Evolutionary conservation across 768 basidiomycete genomes (phyloP).

Genomic region (Filobasidium floriforme): DNA sequence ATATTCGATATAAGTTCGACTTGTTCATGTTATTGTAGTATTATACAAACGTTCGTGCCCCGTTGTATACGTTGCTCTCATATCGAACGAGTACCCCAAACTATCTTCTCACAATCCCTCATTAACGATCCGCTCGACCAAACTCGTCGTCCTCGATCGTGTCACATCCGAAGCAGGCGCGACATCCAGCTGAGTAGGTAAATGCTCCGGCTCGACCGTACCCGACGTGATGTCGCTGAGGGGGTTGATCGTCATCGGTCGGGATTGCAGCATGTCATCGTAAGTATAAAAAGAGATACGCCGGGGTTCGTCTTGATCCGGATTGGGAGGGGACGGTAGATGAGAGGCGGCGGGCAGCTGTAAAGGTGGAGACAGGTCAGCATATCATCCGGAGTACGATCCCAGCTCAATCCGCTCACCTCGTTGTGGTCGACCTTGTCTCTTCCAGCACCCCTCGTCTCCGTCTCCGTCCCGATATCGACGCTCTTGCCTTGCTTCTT

Average conservation of each 20-base stretch:
- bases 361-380: neutral
- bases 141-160: neutral
- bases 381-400: too few species aligned
- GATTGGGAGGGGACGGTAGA: neutral
- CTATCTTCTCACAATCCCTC: neutral
- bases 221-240: constrained; percentile 63
- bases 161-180: neutral
- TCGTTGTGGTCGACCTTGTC: too few species aligned
- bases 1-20: too few species aligned
- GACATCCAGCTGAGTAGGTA: constrained; percentile 47
- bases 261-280: constrained; percentile 69
- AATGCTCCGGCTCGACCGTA: constrained; percentile 59
- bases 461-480: too few species aligned
- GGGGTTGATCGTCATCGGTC: constrained; percentile 64
- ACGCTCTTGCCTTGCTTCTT: too few species aligned
- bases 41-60: too few species aligned
- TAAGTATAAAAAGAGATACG: constrained; percentile 74
- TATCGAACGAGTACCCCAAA: too few species aligned
- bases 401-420: too few species aligned
- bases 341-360: too few species aligned
- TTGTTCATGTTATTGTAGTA: too few species aligned
- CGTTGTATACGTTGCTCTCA: too few species aligned
- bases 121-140: neutral
- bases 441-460: too few species aligned
- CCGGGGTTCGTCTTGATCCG: constrained; percentile 27